Base-by-base conservation (phyloP, 257 asterid species). In the Nicotiana knightiana region DNA sequence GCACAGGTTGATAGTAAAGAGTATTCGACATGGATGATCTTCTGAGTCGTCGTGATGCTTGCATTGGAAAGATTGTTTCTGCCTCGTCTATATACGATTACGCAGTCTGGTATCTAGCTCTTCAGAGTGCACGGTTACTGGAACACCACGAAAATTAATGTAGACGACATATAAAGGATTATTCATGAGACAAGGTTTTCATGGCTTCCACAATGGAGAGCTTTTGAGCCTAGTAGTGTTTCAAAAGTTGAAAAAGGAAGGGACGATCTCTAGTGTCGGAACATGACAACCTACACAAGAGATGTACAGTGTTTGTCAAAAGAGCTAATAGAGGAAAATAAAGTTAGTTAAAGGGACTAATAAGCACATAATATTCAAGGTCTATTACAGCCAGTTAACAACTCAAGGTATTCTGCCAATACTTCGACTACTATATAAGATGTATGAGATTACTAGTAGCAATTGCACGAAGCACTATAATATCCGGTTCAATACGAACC, bases 11-110 rank as follows among this genome's bases (percentile, higher is more conserved):
- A 85, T 77, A 85, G 71, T 85, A 92, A 79, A 89, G 80, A 13
- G 88, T 84, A 55, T 88, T 86, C 16, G 90, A 83, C 93, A 92
- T 91, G 73, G 76, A 81, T 64, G 88, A 70, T 86, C 86, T 83
- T 82, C 88, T 83, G 81, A 80, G 88, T 35, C 77, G 89, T 63
- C 35, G 87, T 33, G 91, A 86, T 81, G 91, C 90, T 84, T 87
- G 92, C 94, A 90, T 91, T 30, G 85, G 55, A 58, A 80, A 86
- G 63, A 30, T 35, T 67, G 48, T 5, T 21, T 48, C 73, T 54
- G 79, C 24, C 59, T 35, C 39, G 11, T 30, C 70, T 67, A 48
- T 75, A 26, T 26, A 75, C 28, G 79, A 51, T 26, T 48, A 51
- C 28, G 62, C 79, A 75, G 63, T 26, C 78, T 4, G 78, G 21